Percentiles rank a stretch among this genome's conserved stretches.
Conservation (phyloP, 2,329 filamentous ascomycete genomes). For the Diaporthe sp. region DNA sequence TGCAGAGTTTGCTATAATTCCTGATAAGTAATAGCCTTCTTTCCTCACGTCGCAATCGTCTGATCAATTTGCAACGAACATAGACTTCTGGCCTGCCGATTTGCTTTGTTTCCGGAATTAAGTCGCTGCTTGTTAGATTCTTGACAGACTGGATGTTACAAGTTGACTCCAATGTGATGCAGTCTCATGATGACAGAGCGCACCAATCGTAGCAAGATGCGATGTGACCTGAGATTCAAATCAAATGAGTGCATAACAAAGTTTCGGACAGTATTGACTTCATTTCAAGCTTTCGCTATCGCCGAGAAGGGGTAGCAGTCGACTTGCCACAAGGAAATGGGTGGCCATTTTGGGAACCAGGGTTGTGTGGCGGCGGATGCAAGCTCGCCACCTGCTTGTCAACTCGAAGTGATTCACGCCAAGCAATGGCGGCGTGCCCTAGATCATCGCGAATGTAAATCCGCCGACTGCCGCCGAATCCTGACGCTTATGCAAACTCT, state of each 20-base stretch:
- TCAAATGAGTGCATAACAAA: neutral
- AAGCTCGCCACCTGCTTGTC: neutral
- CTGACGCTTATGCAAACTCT: neutral
- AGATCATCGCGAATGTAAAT: neutral
- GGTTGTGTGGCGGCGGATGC: neutral
- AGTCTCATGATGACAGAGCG: neutral
- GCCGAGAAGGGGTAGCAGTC: neutral
- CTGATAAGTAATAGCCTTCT: neutral
- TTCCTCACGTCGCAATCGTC: neutral
- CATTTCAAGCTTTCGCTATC: neutral
- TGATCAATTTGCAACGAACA: neutral
- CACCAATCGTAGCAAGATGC: neutral
- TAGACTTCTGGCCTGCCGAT: neutral
- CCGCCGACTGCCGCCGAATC: constrained; percentile 4
- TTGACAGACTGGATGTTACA: neutral
- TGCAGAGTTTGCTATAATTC: too few relatives aligned
- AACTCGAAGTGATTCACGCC: neutral
- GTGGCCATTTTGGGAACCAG: neutral
- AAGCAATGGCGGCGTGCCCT: neutral
- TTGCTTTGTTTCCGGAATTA: neutral
- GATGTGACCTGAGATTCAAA: neutral
- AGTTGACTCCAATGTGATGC: neutral
- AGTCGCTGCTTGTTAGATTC: too few relatives aligned
- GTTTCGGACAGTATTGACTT: neutral
- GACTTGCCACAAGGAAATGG: neutral